Evolutionary conservation across 805 yeast species (phyloP).

Genomic region (Scheffersomyces ergatensis): DNA sequence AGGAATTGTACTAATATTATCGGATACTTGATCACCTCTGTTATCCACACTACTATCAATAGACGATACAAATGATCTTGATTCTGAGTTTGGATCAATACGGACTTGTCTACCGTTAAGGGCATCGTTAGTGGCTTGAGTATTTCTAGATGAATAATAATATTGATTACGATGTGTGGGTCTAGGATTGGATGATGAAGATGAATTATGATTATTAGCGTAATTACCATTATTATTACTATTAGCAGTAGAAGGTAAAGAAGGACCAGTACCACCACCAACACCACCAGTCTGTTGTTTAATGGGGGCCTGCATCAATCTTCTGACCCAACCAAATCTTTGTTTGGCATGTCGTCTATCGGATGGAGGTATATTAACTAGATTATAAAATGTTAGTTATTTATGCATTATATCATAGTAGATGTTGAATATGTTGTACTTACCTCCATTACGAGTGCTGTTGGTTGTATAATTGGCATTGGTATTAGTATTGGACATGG

Average conservation of each 20-base stretch:
- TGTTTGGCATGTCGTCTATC: not conserved
- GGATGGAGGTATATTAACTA: not conserved
- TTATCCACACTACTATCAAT: not conserved
- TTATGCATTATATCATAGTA: too few species aligned
- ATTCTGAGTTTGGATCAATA: not conserved
- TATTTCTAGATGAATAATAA: not conserved
- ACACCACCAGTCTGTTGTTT: conserved; percentile 2
- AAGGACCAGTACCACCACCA: too few species aligned
- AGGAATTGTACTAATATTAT: conserved; percentile 48
- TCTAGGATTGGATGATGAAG: not conserved
- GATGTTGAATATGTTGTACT: too few species aligned
- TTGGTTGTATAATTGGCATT: conserved; percentile 6
- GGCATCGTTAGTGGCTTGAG: not conserved
- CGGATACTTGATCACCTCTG: conserved; percentile 12
- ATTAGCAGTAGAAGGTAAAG: not conserved
- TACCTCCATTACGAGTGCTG: conserved; percentile 4
- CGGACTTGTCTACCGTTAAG: not conserved
- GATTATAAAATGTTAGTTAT: not conserved
- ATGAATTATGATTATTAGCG: not conserved
- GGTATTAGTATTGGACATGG: too few species aligned
- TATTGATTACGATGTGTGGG: not conserved
- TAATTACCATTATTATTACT: not conserved
- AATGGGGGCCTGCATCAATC: conserved; percentile 28
- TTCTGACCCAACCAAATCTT: conserved; percentile 38
- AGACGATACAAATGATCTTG: not conserved